These are phyloP conservation scores for Chaetomium fimeti DNA, from an alignment of 495 filamentous ascomycete genomes.

Conservation along the genomic window DNA sequence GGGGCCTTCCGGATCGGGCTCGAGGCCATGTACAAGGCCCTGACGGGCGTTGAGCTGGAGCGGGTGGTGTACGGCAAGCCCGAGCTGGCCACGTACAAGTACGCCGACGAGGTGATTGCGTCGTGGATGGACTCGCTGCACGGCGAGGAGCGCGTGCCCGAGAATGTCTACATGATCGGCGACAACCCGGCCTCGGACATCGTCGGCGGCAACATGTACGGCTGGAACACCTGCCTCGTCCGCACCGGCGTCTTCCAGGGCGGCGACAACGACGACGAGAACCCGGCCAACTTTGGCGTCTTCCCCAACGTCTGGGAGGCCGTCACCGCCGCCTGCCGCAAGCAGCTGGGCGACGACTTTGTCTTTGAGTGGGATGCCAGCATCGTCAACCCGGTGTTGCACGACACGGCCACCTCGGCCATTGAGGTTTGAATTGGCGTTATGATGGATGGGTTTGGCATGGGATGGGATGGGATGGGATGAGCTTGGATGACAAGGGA, in stretches of 20 bases:
- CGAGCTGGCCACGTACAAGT: slow-evolving; percentile 75
- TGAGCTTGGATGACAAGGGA: not conserved
- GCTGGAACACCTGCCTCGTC: slow-evolving; percentile 84
- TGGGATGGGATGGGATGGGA: not conserved
- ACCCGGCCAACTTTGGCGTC: slow-evolving; percentile 89
- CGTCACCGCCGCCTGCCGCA: slow-evolving; percentile 92
- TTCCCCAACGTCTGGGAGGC: slow-evolving; percentile 81
- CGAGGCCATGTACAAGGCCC: slow-evolving; percentile 74
- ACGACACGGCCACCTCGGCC: slow-evolving; percentile 50
- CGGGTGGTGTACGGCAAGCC: slow-evolving; percentile 84
- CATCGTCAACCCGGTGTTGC: slow-evolving; percentile 60
- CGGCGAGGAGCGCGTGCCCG: slow-evolving; percentile 64
- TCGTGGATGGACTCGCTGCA: slow-evolving; percentile 76
- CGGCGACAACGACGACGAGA: slow-evolving; percentile 84
- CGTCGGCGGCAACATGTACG: slow-evolving; percentile 76
- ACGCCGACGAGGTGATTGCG: slow-evolving; percentile 72
- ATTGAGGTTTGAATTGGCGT: slow-evolving; percentile 46
- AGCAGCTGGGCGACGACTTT: slow-evolving; percentile 66
- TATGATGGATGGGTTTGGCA: not conserved
- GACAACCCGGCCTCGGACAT: slow-evolving; percentile 80
- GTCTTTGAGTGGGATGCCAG: slow-evolving; percentile 46
- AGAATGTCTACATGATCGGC: slow-evolving; percentile 80
- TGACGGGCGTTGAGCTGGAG: slow-evolving; percentile 72
- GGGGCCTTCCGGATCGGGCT: slow-evolving; percentile 74
- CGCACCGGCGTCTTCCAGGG: slow-evolving; percentile 55